A percentile compares a stretch with the other conserved stretches of the same genome.
phyloP scores from a whole-genome alignment of 371 early-diverging fungal species.

The Apophysomyces variabilis region DNA sequence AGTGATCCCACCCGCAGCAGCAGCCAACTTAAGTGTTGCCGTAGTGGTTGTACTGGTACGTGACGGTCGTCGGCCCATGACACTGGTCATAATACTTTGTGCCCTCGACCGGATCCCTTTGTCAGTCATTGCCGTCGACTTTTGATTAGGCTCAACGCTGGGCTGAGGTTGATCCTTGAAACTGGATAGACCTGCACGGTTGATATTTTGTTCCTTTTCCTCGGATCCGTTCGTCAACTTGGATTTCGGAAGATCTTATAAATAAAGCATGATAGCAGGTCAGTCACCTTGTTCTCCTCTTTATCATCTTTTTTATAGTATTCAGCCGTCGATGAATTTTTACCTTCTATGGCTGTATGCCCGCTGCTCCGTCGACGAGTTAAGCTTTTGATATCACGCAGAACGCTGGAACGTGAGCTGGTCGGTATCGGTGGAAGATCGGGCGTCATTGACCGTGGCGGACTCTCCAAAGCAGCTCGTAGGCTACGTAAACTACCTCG shows the following conservation, averaged over 20 bases:
- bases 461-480: conserved; percentile 13
- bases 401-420: conserved; percentile 41
- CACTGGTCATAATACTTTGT: conserved; percentile 30
- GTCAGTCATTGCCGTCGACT: conserved; percentile 3
- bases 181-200: background rate
- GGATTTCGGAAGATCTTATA: conserved; percentile 1
- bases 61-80: conserved; percentile 26
- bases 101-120: conserved; percentile 29
- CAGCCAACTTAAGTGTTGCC: conserved; percentile 2
- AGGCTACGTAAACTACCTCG: conserved; percentile 26
- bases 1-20: conserved; percentile 20
- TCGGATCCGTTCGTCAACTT: background rate
- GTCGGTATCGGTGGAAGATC: conserved; percentile 32
- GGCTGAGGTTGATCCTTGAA: background rate
- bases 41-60: background rate
- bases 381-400: conserved; percentile 41
- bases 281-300: no score
- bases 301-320: no score
- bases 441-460: conserved; percentile 14
- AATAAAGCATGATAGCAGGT: background rate
- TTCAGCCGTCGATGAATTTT: background rate
- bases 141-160: conserved; percentile 3
- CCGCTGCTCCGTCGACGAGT: conserved; percentile 35
- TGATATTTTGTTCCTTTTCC: conserved; percentile 1
- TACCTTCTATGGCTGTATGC: background rate